Evolutionary conservation across 139 green algal genomes (phyloP).

Genomic region (Chlorokybus atmophyticus): DNA sequence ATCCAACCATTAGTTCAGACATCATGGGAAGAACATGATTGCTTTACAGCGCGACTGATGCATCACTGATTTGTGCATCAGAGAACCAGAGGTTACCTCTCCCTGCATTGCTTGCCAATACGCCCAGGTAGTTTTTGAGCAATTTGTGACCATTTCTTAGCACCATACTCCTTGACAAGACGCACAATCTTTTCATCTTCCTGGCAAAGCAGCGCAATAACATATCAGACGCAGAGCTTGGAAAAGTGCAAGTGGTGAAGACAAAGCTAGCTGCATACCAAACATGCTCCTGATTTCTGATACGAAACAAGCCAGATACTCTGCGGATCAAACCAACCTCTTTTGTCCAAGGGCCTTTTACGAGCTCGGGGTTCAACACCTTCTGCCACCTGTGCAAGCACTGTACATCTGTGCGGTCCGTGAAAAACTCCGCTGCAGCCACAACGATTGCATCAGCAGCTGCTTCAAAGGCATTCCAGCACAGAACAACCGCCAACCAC

Average conservation of each 20-base stretch:
- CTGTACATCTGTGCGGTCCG: constrained; percentile 65
- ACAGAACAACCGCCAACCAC: background rate
- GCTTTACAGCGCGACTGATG: too few species aligned
- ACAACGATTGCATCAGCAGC: constrained; percentile 1
- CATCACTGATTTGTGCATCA: background rate
- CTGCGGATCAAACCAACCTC: constrained; percentile 37
- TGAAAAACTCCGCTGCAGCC: constrained; percentile 53
- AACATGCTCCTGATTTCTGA: too few species aligned
- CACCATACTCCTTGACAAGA: constrained; percentile 37
- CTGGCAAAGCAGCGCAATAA: too few species aligned
- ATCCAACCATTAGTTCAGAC: background rate
- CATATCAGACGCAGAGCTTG: too few species aligned
- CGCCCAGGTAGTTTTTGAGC: constrained; percentile 41
- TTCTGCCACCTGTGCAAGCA: constrained; percentile 82
- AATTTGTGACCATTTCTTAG: constrained; percentile 46
- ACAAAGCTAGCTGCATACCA: too few species aligned
- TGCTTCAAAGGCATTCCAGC: background rate
- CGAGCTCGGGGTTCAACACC: constrained; percentile 67
- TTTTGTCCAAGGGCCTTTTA: constrained; percentile 67
- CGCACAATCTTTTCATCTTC: constrained; percentile 40
- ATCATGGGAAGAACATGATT: background rate
- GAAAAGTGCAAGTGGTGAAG: too few species aligned
- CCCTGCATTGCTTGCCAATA: constrained; percentile 56
- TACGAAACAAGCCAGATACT: too few species aligned
- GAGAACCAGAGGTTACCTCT: constrained; percentile 41